phyloP scores from a whole-genome alignment of 352 stramenopile genomes.

The Globisporangium nunn region DNA sequence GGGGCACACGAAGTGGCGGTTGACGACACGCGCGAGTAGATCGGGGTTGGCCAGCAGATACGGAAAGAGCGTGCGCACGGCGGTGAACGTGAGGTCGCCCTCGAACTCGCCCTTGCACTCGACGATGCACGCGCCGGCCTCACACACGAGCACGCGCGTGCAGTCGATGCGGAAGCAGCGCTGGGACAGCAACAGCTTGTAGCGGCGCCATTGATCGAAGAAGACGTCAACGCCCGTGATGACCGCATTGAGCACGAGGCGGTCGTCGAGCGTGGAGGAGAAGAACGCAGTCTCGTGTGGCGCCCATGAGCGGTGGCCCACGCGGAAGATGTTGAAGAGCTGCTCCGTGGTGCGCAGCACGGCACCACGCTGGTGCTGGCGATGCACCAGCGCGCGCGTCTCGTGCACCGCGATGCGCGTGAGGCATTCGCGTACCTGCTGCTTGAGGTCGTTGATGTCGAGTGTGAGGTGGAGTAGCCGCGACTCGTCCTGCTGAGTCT shows the following conservation, averaged over 20 bases:
- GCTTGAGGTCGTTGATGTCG: constrained; percentile 10
- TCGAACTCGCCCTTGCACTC: constrained; percentile 9
- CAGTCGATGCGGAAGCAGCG: constrained; percentile 15
- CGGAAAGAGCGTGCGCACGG: constrained; percentile 13
- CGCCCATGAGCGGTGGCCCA: constrained; percentile 12
- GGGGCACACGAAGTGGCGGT: constrained; percentile 8
- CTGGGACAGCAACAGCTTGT: constrained; percentile 33
- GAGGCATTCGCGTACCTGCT: constrained; percentile 9
- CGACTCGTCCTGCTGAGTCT: constrained; percentile 4
- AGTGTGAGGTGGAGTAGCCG: constrained; percentile 11
- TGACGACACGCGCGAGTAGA: constrained; percentile 8
- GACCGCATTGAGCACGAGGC: constrained; percentile 17
- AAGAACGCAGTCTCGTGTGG: constrained; percentile 18
- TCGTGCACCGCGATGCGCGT: not conserved
- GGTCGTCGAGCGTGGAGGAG: constrained; percentile 10
- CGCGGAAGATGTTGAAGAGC: constrained; percentile 30
- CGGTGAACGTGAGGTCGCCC: constrained; percentile 6
- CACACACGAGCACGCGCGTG: constrained; percentile 14
- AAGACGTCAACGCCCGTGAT: constrained; percentile 17
- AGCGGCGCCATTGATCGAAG: constrained; percentile 36
- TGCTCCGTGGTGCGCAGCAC: constrained; percentile 10
- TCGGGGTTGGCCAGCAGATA: not conserved
- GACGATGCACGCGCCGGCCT: constrained; percentile 3
- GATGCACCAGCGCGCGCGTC: constrained; percentile 1
- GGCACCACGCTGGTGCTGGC: not conserved